These are phyloP conservation scores for Leucogyrophana mollusca DNA, from an alignment of 768 basidiomycete species.

Conservation along the genomic window DNA sequence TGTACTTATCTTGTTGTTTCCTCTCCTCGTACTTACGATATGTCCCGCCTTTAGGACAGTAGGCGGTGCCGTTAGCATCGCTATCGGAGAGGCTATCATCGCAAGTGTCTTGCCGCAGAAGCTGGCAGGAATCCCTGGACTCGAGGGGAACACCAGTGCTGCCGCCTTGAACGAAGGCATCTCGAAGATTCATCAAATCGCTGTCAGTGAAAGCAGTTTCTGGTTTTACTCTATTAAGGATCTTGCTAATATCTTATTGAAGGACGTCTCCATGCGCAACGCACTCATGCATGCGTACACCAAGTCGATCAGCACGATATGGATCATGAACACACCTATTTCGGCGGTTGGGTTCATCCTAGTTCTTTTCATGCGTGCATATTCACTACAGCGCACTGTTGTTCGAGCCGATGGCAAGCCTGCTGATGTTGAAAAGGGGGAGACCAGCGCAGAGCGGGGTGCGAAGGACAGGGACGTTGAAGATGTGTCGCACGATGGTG, in stretches of 20 bases:
- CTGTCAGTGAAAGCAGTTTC: slow-evolving; percentile 15
- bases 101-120: slow-evolving; percentile 45
- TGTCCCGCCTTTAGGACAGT: slow-evolving; percentile 44
- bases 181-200: slow-evolving; percentile 34
- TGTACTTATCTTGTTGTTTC: slow-evolving; percentile 3
- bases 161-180: slow-evolving; percentile 48
- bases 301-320: slow-evolving; percentile 58
- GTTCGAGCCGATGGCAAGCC: slow-evolving; percentile 31
- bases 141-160: slow-evolving; percentile 35
- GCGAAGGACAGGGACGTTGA: slow-evolving; percentile 11
- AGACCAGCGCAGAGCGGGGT: slow-evolving; percentile 3
- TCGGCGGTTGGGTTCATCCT: slow-evolving; percentile 50
- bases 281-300: slow-evolving; percentile 62
- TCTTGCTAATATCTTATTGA: background rate
- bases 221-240: background rate
- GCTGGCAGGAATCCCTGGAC: slow-evolving; percentile 32
- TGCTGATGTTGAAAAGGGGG: slow-evolving; percentile 32
- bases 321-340: slow-evolving; percentile 64
- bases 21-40: background rate
- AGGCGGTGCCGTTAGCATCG: slow-evolving; percentile 76
- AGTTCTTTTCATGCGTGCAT: slow-evolving; percentile 54
- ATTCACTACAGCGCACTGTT: slow-evolving; percentile 54
- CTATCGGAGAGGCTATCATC: slow-evolving; percentile 72
- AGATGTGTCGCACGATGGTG: slow-evolving; percentile 29
- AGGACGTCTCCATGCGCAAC: slow-evolving; percentile 50